phyloP scores from a whole-genome alignment of 2,329 filamentous ascomycete genomes.

The Pochonia chlamydosporia region DNA sequence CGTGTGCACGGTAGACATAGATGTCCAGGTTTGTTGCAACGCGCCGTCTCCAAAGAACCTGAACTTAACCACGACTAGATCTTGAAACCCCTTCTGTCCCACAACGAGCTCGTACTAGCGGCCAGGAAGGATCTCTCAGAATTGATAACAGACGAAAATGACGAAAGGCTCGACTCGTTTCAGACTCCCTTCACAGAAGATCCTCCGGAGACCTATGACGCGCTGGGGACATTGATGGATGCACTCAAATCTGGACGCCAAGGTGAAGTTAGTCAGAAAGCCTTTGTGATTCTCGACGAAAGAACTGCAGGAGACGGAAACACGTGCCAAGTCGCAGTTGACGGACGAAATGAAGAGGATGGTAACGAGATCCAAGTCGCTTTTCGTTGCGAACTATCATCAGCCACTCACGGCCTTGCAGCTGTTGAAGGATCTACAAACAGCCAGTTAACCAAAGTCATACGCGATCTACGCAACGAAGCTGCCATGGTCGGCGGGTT shows the following conservation, averaged over 20 bases:
- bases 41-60: neutral
- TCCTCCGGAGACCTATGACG: neutral
- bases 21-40: neutral
- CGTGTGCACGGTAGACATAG: neutral
- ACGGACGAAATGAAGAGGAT: neutral
- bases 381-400: neutral
- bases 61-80: neutral
- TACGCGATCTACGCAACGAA: neutral
- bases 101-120: neutral
- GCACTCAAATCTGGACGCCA: neutral
- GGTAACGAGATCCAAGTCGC: neutral
- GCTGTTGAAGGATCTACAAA: neutral
- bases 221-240: neutral
- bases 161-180: neutral
- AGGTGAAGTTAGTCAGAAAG: neutral
- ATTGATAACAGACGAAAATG: neutral
- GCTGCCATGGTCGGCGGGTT: constrained; percentile 1
- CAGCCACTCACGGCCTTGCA: neutral
- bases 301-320: neutral
- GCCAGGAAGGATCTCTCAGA: neutral
- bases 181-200: neutral
- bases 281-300: constrained; percentile 1
- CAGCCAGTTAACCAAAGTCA: neutral
- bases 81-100: neutral
- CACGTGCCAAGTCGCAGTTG: neutral